phyloP scores from a whole-genome alignment of 352 stramenopile genomes.

The Phytophthora cactorum region DNA sequence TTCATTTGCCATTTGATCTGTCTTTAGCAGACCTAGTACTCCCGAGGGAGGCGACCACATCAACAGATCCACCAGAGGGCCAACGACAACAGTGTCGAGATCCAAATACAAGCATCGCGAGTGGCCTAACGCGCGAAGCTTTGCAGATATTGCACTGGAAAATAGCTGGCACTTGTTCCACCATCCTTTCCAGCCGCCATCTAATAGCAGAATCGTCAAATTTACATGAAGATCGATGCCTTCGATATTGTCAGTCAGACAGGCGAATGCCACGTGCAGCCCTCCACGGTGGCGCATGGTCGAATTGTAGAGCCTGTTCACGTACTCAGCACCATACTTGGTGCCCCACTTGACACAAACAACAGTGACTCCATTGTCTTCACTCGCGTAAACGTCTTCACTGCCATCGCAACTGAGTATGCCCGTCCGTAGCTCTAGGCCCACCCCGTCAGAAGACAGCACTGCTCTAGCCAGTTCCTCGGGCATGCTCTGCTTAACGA shows the following conservation, averaged over 20 bases:
- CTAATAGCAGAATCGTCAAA: constrained; percentile 38
- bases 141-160: constrained; percentile 26
- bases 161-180: constrained; percentile 88
- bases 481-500: constrained; percentile 11
- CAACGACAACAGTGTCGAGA: constrained; percentile 79
- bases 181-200: constrained; percentile 60
- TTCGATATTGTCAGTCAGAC: constrained; percentile 66
- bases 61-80: constrained; percentile 43
- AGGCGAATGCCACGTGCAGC: constrained; percentile 54
- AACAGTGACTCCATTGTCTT: constrained; percentile 39
- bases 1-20: constrained; percentile 77
- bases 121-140: constrained; percentile 36
- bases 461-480: constrained; percentile 53
- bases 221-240: constrained; percentile 43
- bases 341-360: constrained; percentile 89
- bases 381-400: constrained; percentile 8
- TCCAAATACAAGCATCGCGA: constrained; percentile 62
- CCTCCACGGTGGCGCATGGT: constrained; percentile 40
- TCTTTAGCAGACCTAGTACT: constrained; percentile 50
- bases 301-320: constrained; percentile 71
- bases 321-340: constrained; percentile 85
- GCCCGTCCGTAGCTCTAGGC: neutral
- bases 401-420: neutral
- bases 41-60: constrained; percentile 15
- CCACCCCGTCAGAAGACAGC: neutral